These are phyloP conservation scores for Bidens hawaiensis DNA, from an alignment of 140 eudicot species.

Conservation along the genomic window DNA sequence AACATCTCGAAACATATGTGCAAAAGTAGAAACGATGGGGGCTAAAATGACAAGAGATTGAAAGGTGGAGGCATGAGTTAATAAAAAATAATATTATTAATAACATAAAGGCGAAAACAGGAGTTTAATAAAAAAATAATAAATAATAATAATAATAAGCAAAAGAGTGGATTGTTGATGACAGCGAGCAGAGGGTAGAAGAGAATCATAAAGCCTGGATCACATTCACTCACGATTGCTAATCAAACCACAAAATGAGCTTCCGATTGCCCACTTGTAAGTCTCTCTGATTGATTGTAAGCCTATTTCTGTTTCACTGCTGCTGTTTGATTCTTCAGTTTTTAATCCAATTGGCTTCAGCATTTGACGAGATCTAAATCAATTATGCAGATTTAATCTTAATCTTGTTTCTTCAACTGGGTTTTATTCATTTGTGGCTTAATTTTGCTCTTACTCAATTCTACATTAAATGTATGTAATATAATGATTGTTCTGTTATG, in stretches of 20 bases:
- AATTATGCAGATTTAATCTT: too few relatives aligned
- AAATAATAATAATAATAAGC: too few relatives aligned
- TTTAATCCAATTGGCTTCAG: too few relatives aligned
- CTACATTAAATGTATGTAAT: neutral
- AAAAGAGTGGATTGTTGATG: slow-evolving; percentile 10
- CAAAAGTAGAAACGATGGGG: neutral
- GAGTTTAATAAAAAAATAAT: neutral
- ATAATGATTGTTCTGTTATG: neutral
- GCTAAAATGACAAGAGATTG: neutral
- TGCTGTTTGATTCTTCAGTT: too few relatives aligned
- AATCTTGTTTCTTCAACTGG: too few relatives aligned
- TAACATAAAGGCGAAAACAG: slow-evolving; percentile 11
- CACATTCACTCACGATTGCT: neutral
- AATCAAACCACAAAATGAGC: slow-evolving; percentile 3
- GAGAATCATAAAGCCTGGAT: slow-evolving; percentile 7
- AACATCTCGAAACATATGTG: too few relatives aligned
- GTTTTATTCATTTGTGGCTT: too few relatives aligned
- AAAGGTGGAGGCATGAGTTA: neutral
- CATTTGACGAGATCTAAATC: too few relatives aligned
- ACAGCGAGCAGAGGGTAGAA: slow-evolving; percentile 1
- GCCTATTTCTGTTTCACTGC: neutral
- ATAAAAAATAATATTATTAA: too few relatives aligned
- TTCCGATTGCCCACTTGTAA: neutral
- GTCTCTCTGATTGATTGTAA: neutral
- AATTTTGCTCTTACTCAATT: slow-evolving; percentile 5